A percentile compares a stretch with the other conserved stretches of the same genome.
These are phyloP conservation scores for Aspergillus candidus DNA, from an alignment of 2,329 filamentous ascomycete genomes.

Conservation along the genomic window DNA sequence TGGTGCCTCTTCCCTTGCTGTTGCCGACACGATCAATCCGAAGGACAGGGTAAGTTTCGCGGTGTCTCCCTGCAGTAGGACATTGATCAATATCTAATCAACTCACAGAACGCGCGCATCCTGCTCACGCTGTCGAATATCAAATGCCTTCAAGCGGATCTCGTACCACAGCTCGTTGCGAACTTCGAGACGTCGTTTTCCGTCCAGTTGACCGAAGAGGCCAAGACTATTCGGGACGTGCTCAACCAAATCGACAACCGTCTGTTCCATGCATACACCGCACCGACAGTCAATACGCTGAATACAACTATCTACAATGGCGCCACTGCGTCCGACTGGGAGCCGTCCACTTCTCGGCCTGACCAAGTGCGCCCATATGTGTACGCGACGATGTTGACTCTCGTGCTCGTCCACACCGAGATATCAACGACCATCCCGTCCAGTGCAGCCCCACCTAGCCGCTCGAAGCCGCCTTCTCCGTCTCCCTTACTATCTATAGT, in stretches of 20 bases:
- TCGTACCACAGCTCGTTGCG: slow-evolving; percentile 80
- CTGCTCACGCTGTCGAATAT: slow-evolving; percentile 91
- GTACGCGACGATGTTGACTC: slow-evolving; percentile 74
- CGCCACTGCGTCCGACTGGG: slow-evolving; percentile 66
- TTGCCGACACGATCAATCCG: slow-evolving; percentile 48
- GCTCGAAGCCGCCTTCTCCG: slow-evolving; percentile 60
- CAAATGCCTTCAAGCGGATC: slow-evolving; percentile 69
- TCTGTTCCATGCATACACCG: slow-evolving; percentile 88
- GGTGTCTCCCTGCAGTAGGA: background rate
- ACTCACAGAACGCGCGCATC: slow-evolving; percentile 75
- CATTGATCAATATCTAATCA: slow-evolving; percentile 3
- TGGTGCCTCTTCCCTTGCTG: slow-evolving; percentile 37
- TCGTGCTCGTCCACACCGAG: slow-evolving; percentile 89
- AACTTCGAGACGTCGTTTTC: slow-evolving; percentile 93
- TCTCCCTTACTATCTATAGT: slow-evolving; percentile 69
- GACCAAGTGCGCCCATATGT: slow-evolving; percentile 79
- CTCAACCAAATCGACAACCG: slow-evolving; percentile 83
- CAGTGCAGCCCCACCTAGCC: slow-evolving; percentile 68
- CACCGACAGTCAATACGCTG: slow-evolving; percentile 64
- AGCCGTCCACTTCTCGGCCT: slow-evolving; percentile 55
- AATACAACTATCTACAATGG: slow-evolving; percentile 66
- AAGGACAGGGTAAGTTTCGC: slow-evolving; percentile 45
- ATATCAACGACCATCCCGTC: slow-evolving; percentile 66
- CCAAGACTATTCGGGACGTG: slow-evolving; percentile 84
- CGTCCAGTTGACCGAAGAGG: slow-evolving; percentile 89